Evolutionary conservation across 768 basidiomycete species (phyloP), one percentile per base, ranked within the genome.

Genomic region (Suillus americanus): DNA sequence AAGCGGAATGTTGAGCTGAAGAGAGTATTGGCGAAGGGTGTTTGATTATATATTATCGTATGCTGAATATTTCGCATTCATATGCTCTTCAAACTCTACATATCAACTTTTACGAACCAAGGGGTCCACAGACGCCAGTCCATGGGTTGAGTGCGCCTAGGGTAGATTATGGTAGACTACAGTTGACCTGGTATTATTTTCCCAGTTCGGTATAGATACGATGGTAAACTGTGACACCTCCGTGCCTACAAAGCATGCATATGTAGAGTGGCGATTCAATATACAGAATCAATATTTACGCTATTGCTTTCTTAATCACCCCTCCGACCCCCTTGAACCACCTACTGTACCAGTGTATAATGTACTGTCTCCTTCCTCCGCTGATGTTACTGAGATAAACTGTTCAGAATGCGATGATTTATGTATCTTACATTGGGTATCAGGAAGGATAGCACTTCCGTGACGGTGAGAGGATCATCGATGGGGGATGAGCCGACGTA

Each of bases 1-100:
- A 84, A 80, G 72, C 83, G 86, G 78, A 95, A 96, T 72, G 76
- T 69, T 14, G 83, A 85, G 67, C 73, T 94, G 76, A 91, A 88
- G 80, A 86, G 79, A 75, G 75, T 82, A 4, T 68, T 91, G 63
- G 79, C 81, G 16, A 82, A 77, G 65, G 79, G 76, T 13, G 69
- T 70, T 33, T 80, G 67, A 74, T 51, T 37, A 20, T 37, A 12
- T 64, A 38, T 20, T 40, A 18, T 30, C 37, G 28, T 54, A 20
- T 2, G 10, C 18, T 54, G 30, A 13, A 20, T 18, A 9, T 30
- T 30, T 53, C 28, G 8, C 51, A 28, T 51, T 51, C 14, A 30
- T 30, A 20, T 54, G 20, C 33, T 54, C 18, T 55, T 37, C 23
- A 23, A 28, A 62, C 55, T 33, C 16, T 30, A 56, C 14, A 18